Percentiles rank a stretch among this genome's conserved stretches.
These are phyloP conservation scores for Sequoia sempervirens DNA, from an alignment of 75 land plant species.

Conservation along the genomic window DNA sequence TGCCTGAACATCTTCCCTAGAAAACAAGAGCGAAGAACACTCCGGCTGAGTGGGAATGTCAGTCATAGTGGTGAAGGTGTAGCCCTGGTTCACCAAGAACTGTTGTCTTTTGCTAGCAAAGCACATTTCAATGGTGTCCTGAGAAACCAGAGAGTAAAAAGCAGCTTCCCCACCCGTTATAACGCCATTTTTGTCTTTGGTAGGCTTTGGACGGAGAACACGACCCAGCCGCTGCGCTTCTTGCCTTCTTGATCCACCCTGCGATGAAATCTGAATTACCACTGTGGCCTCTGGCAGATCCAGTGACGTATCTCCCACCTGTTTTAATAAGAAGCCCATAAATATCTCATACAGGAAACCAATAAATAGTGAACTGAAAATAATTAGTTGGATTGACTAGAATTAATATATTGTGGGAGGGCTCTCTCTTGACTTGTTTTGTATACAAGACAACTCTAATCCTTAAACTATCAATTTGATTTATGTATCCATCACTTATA, in stretches of 20 bases:
- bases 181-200: neutral
- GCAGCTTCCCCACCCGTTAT: constrained; percentile 13
- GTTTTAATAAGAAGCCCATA: neutral
- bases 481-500: too few species aligned
- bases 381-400: too few species aligned
- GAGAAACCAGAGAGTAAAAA: constrained; percentile 18
- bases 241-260: constrained; percentile 18
- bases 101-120: constrained; percentile 18
- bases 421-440: too few species aligned
- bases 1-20: neutral
- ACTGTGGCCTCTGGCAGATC: constrained; percentile 23
- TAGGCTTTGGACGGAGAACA: constrained; percentile 11
- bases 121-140: constrained; percentile 15
- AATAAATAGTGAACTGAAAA: too few species aligned
- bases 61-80: constrained; percentile 13
- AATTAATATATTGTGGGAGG: too few species aligned
- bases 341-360: too few species aligned
- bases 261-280: constrained; percentile 21
- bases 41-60: neutral
- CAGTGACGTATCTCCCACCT: constrained; percentile 16
- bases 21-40: neutral
- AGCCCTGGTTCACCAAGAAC: constrained; percentile 23
- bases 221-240: constrained; percentile 23
- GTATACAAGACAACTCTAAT: too few species aligned
- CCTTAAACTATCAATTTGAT: too few species aligned